Percentiles rank a stretch among this genome's conserved stretches.
Evolutionary conservation across 257 asterid genomes (phyloP).

Genomic region (Euphrasia confusa): DNA sequence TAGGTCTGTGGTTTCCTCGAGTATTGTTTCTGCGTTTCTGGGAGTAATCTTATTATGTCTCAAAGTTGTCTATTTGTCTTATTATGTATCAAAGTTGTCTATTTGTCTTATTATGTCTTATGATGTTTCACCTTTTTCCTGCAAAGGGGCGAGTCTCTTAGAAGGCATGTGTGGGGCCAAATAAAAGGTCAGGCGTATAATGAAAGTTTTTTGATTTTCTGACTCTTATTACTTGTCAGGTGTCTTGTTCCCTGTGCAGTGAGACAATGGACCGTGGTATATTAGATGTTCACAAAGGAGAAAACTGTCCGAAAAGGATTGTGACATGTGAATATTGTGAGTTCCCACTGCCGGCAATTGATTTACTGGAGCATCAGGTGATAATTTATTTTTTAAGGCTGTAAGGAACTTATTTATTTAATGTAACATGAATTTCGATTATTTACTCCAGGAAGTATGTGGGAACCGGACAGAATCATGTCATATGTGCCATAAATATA

Average conservation of each 20-base stretch:
- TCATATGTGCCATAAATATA: conserved; percentile 64
- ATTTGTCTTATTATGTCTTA: conserved; percentile 7
- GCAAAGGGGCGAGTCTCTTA: neutral
- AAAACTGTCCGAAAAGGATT: conserved; percentile 86
- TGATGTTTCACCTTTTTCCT: conserved; percentile 1
- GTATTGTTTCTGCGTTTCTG: neutral
- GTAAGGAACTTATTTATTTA: conserved; percentile 2
- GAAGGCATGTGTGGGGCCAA: neutral
- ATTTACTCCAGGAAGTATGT: conserved; percentile 75
- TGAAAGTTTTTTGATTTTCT: conserved; percentile 19
- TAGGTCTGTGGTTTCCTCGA: neutral
- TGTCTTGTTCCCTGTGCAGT: conserved; percentile 86
- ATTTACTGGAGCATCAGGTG: conserved; percentile 95
- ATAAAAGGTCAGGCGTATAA: neutral
- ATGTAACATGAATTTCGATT: conserved; percentile 25
- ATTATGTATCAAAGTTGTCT: neutral
- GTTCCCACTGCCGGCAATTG: conserved; percentile 95
- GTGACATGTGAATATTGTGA: conserved; percentile 94
- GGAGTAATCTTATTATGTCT: neutral
- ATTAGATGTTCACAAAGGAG: conserved; percentile 82
- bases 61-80: neutral
- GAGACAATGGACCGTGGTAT: conserved; percentile 89
- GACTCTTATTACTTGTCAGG: conserved; percentile 57
- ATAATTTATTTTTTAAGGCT: conserved; percentile 13
- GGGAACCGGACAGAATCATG: conserved; percentile 94